Conservation (phyloP, 176 grass and related monocot species). For the Paspalum notatum region DNA sequence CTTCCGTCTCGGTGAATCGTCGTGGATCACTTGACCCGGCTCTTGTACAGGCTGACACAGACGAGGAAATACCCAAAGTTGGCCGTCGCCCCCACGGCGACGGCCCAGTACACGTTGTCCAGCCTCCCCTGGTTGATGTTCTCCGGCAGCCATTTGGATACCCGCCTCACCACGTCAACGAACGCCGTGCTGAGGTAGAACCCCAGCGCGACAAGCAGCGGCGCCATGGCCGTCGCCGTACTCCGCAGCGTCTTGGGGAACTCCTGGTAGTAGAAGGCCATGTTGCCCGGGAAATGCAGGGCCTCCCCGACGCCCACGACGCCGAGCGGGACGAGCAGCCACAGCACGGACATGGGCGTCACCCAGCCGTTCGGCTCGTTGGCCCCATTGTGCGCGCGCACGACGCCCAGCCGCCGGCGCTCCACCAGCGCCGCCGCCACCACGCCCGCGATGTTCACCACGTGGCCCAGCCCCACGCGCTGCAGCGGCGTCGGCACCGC, state of each 20-base stretch:
- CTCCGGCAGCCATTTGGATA: background rate
- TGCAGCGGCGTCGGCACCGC: background rate
- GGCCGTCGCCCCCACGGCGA: slow-evolving; percentile 1
- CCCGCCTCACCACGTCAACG: background rate
- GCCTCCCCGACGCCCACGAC: background rate
- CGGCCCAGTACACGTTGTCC: slow-evolving; percentile 62
- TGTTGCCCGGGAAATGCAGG: slow-evolving; percentile 2
- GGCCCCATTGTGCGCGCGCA: background rate
- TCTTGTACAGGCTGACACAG: slow-evolving; percentile 56
- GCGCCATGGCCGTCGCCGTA: background rate
- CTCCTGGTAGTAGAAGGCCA: slow-evolving; percentile 9
- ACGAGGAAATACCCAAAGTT: slow-evolving; percentile 60
- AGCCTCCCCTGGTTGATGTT: slow-evolving; percentile 35
- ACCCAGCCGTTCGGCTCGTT: background rate
- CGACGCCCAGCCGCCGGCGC: background rate
- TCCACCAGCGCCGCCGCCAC: background rate
- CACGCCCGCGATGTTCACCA: background rate
- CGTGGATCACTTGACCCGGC: background rate
- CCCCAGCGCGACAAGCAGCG: background rate
- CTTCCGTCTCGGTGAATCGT: background rate
- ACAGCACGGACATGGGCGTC: background rate
- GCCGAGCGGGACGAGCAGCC: background rate
- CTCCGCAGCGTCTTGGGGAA: background rate
- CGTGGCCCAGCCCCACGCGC: background rate
- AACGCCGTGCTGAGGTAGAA: background rate